Conservation (phyloP, 306 rosid species). For the Oxytropis ochrocephala region DNA sequence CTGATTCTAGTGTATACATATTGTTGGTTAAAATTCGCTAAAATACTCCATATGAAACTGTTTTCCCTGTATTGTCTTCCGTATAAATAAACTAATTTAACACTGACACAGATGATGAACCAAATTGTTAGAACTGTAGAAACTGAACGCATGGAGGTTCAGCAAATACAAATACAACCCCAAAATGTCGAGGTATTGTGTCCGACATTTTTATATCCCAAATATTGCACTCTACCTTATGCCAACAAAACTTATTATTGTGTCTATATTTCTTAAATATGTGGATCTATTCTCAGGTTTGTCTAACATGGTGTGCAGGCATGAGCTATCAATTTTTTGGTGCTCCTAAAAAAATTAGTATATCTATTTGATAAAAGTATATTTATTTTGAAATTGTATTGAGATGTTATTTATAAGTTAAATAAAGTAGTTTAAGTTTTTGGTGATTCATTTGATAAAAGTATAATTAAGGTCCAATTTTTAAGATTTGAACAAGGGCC, state of each 20-base stretch:
- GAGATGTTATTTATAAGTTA: no score
- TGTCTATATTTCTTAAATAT: background rate
- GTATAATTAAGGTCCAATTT: no score
- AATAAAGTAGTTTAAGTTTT: no score
- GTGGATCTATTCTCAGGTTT: background rate
- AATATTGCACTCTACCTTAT: constrained; percentile 6
- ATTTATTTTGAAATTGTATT: no score
- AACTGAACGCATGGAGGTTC: constrained; percentile 22
- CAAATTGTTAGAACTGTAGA: constrained; percentile 11
- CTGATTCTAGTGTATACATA: background rate
- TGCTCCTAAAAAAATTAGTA: no score
- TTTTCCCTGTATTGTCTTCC: background rate
- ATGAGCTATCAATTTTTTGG: no score
- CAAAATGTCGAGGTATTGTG: constrained; percentile 24
- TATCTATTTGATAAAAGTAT: no score
- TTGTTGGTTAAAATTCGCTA: background rate
- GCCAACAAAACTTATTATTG: background rate
- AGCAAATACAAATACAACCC: constrained; percentile 22
- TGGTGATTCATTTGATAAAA: no score
- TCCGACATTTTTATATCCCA: background rate
- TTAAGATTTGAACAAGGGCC: no score
- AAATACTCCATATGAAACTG: background rate
- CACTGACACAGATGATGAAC: constrained; percentile 20
- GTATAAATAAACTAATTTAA: constrained; percentile 12
- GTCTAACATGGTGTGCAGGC: no score